Conservation (phyloP, 352 stramenopile genomes). For the Nothophytophthora sp. region DNA sequence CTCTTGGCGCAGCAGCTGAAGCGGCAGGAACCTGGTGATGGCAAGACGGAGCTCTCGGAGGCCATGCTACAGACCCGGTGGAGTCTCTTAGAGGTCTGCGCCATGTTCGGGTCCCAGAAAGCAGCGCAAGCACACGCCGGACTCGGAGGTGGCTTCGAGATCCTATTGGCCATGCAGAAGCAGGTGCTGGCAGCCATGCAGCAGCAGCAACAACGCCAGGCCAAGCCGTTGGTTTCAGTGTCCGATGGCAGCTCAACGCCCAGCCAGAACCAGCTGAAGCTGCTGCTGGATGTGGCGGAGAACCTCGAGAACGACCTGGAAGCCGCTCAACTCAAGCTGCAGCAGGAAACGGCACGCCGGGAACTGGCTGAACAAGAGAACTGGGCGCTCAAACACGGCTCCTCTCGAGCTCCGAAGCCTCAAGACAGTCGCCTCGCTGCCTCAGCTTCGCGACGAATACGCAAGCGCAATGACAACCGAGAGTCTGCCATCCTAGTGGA, state of each 20-base stretch:
- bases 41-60: constrained; percentile 13
- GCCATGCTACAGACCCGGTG: constrained; percentile 47
- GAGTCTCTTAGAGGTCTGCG: constrained; percentile 55
- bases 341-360: constrained; percentile 47
- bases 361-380: constrained; percentile 55
- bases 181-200: constrained; percentile 49
- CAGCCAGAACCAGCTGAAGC: constrained; percentile 55
- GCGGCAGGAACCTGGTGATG: constrained; percentile 25
- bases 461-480: constrained; percentile 16
- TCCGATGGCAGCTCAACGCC: constrained; percentile 1
- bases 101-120: constrained; percentile 46
- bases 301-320: constrained; percentile 64
- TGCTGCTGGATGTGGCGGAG: constrained; percentile 66
- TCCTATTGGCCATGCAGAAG: constrained; percentile 47
- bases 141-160: constrained; percentile 38
- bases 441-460: constrained; percentile 30
- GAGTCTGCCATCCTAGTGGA: constrained; percentile 1
- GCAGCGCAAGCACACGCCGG: constrained; percentile 25
- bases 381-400: constrained; percentile 31
- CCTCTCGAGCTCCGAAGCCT: no score
- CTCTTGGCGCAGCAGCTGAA: constrained; percentile 44
- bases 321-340: constrained; percentile 34
- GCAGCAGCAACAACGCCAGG: constrained; percentile 15
- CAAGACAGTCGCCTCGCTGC: no score
- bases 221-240: no score